A percentile compares a stretch with the other conserved stretches of the same genome.
These are phyloP conservation scores for Atkinsonella texensis DNA, from an alignment of 2,329 filamentous ascomycete genomes.

Conservation along the genomic window DNA sequence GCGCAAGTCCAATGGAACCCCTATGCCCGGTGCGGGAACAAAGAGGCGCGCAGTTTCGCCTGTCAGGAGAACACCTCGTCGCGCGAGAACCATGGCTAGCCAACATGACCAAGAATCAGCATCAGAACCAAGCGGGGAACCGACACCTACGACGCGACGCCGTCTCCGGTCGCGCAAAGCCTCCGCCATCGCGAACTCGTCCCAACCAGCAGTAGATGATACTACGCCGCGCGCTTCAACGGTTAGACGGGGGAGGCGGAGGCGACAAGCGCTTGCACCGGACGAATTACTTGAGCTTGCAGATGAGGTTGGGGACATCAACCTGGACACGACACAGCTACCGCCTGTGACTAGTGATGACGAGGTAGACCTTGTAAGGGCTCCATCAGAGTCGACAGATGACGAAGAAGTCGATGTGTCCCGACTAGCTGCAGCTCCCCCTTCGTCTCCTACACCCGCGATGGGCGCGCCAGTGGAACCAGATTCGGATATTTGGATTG, in stretches of 20 bases:
- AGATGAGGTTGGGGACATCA: slow-evolving; percentile 11
- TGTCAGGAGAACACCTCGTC: slow-evolving; percentile 22
- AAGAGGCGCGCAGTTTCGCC: slow-evolving; percentile 37
- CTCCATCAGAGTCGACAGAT: slow-evolving; percentile 11
- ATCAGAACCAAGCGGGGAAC: slow-evolving; percentile 12
- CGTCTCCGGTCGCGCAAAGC: slow-evolving; percentile 18
- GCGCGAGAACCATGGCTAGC: slow-evolving; percentile 19
- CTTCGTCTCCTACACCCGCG: slow-evolving; percentile 5
- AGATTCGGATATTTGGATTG: slow-evolving; percentile 35
- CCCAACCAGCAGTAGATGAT: slow-evolving; percentile 13
- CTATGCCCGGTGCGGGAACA: slow-evolving; percentile 28
- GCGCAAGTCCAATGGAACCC: slow-evolving; percentile 39
- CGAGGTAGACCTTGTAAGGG: slow-evolving; percentile 18
- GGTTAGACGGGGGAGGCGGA: slow-evolving; percentile 8
- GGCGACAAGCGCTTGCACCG: slow-evolving; percentile 14
- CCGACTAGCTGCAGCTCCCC: neutral
- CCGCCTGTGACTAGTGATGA: slow-evolving; percentile 13
- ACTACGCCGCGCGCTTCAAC: slow-evolving; percentile 9
- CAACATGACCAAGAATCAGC: slow-evolving; percentile 16
- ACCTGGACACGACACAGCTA: slow-evolving; percentile 7
- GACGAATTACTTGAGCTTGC: slow-evolving; percentile 17
- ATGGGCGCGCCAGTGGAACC: slow-evolving; percentile 9
- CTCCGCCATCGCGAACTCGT: slow-evolving; percentile 9
- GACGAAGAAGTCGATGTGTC: neutral
- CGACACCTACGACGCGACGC: slow-evolving; percentile 20